A percentile compares a stretch with the other conserved stretches of the same genome.
Evolutionary conservation across 2,329 filamentous ascomycete species (phyloP).

Genomic region (Aureobasidium sp.): DNA sequence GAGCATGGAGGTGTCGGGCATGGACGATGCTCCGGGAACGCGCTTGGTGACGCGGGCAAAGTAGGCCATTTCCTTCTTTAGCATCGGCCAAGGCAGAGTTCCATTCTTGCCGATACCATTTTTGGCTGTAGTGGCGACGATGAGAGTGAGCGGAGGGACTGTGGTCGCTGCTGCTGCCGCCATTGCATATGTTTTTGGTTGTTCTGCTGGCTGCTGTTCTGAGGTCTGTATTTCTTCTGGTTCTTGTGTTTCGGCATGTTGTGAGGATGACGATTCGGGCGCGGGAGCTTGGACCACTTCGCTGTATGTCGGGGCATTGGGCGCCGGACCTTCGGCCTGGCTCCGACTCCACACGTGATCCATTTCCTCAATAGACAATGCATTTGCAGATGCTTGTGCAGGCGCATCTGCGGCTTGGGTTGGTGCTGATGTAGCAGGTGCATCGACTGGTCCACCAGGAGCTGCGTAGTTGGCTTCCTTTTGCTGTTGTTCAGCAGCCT

Average conservation of each 20-base stretch:
- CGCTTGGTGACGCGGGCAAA: slow-evolving; percentile 85
- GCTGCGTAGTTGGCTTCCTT: neutral
- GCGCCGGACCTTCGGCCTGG: neutral
- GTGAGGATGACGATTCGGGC: neutral
- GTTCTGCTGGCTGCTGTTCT: neutral
- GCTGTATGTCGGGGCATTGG: slow-evolving; percentile 1
- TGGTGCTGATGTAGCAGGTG: neutral
- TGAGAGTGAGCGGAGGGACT: slow-evolving; percentile 59
- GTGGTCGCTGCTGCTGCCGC: slow-evolving; percentile 1
- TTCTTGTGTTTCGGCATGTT: neutral
- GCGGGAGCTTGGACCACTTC: slow-evolving; percentile 11
- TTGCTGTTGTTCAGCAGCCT: slow-evolving; percentile 31
- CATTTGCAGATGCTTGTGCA: neutral
- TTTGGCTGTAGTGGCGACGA: slow-evolving; percentile 81
- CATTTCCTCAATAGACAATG: slow-evolving; percentile 2
- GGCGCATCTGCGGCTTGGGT: neutral
- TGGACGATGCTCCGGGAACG: slow-evolving; percentile 35
- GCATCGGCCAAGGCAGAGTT: slow-evolving; percentile 77
- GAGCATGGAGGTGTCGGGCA: neutral
- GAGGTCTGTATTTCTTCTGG: neutral
- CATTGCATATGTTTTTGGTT: slow-evolving; percentile 5
- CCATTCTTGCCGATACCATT: slow-evolving; percentile 82
- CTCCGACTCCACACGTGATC: slow-evolving; percentile 3
- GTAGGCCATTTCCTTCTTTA: slow-evolving; percentile 89
- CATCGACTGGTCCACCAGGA: neutral